Evolutionary conservation across 1,284 basidiomycete species (phyloP).

Genomic region (Paramarasmius palmivorus): DNA sequence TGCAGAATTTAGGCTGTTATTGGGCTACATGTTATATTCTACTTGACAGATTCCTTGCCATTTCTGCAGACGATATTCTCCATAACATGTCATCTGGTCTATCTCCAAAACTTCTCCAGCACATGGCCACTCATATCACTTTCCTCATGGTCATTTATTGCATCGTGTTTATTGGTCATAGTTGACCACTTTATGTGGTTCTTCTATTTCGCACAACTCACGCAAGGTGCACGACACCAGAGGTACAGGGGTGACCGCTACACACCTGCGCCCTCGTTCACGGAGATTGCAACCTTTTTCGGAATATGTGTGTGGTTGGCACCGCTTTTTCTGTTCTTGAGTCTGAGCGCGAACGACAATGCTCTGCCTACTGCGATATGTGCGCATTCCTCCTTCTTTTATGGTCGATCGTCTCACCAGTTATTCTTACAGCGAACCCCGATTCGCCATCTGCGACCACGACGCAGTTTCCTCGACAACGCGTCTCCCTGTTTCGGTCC

Average conservation of each 20-base stretch:
- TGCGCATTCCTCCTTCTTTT: conserved; percentile 21
- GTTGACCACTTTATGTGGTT: conserved; percentile 94
- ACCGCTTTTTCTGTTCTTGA: conserved; percentile 89
- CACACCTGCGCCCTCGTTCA: conserved; percentile 60
- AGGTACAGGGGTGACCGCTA: conserved; percentile 46
- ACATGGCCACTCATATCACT: conserved; percentile 91
- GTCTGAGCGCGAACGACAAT: conserved; percentile 93
- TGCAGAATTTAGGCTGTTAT: conserved; percentile 65
- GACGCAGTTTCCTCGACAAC: conserved; percentile 30
- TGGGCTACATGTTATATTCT: conserved; percentile 73
- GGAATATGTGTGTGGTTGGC: conserved; percentile 91
- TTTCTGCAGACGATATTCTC: conserved; percentile 75
- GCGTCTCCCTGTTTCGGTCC: conserved; percentile 65
- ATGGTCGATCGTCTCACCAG: background rate
- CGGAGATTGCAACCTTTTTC: conserved; percentile 92
- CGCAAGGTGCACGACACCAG: conserved; percentile 50
- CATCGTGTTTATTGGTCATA: conserved; percentile 82
- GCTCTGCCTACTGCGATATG: conserved; percentile 69
- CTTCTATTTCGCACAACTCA: conserved; percentile 81
- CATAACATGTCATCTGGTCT: conserved; percentile 80
- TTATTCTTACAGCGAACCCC: conserved; percentile 31
- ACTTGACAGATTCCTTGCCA: conserved; percentile 80
- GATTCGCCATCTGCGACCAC: conserved; percentile 33
- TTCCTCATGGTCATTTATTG: conserved; percentile 78
- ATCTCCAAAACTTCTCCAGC: conserved; percentile 87